Evolutionary conservation across 805 yeast genomes (phyloP), one percentile per base, ranked within the genome.

Genomic region (Pichia membranifaciens): DNA sequence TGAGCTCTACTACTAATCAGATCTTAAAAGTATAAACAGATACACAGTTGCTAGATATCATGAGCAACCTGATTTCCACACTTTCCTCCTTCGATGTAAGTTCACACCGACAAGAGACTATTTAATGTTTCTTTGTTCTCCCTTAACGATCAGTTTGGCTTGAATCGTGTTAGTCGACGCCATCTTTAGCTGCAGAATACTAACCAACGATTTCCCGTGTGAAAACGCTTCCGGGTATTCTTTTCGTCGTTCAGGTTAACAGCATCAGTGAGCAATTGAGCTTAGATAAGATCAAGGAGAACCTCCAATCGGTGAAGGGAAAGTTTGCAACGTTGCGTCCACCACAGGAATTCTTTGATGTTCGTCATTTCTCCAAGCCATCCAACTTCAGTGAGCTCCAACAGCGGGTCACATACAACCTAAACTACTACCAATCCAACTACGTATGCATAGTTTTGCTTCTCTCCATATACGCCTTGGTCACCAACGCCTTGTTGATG

Each of bases 331-430:
- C 85, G 58, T 66, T 93, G 51, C 83, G 86, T 61, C 87, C 97
- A 33, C 90, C 95, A 37, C 93, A 84, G 66, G 99, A 93, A 65
- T 93, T 93, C 64, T 87, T 93, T 61, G 97, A 93, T 64, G 68
- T 86, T 61, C 85, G 89, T 67, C 82, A 96, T 64, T 66, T 93
- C 52, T 85, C 96, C 33, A 89, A 88, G 65, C 99, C 99, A 18
- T 81, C 78, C 46, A 89, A 88, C 66, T 84, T 89, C 65, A 81
- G 84, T 42, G 99, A 93, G 56, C 72, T 86, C 43, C 99, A 93
- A 70, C 79, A 86, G 57, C 81, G 99, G 66, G 87, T 91, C 37
- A 70, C 84, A 39, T 93, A 79, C 74, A 93, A 93, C 68, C 70
- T 93, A 65, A 81, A 87, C 40, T 85, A 91, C 70, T 93, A 81